Conservation (phyloP, 805 yeast species). For the Yamadazyma ubonensis region DNA sequence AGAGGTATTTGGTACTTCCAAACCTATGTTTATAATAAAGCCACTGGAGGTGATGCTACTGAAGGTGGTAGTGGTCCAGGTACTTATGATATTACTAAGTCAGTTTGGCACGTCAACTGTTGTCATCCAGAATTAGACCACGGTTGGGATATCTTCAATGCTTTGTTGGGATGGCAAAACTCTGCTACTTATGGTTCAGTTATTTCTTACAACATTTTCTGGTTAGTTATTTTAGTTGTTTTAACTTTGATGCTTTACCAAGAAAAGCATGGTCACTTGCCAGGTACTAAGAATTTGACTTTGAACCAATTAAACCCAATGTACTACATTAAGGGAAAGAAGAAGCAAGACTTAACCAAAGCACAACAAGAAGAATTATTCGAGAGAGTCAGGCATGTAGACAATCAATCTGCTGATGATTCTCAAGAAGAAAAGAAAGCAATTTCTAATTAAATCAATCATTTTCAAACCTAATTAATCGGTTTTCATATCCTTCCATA, state of each 20-base stretch:
- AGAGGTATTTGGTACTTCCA: slow-evolving; percentile 92
- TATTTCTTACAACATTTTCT: slow-evolving; percentile 82
- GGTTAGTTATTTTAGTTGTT: slow-evolving; percentile 55
- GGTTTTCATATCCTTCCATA: neutral
- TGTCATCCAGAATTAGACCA: slow-evolving; percentile 89
- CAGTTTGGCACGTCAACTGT: slow-evolving; percentile 97
- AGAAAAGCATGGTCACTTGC: slow-evolving; percentile 81
- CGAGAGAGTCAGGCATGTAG: slow-evolving; percentile 22
- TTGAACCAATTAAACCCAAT: slow-evolving; percentile 60
- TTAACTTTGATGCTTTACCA: slow-evolving; percentile 69
- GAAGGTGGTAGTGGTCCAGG: slow-evolving; percentile 95
- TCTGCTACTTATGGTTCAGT: slow-evolving; percentile 94
- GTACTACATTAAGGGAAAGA: slow-evolving; percentile 68
- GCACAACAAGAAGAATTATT: slow-evolving; percentile 37
- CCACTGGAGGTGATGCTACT: slow-evolving; percentile 92
- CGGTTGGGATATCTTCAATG: slow-evolving; percentile 98
- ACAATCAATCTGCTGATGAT: neutral
- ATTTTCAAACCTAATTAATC: neutral
- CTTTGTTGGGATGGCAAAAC: slow-evolving; percentile 95
- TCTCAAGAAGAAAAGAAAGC: slow-evolving; percentile 5
- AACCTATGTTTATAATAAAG: slow-evolving; percentile 56
- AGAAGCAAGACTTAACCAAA: slow-evolving; percentile 43
- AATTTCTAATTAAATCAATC: slow-evolving; percentile 2
- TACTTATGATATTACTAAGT: slow-evolving; percentile 73
- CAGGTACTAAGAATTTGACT: slow-evolving; percentile 53